Evolutionary conservation across 768 basidiomycete species (phyloP), one percentile per base, ranked within the genome.

Genomic region (Suillus ampliporus): DNA sequence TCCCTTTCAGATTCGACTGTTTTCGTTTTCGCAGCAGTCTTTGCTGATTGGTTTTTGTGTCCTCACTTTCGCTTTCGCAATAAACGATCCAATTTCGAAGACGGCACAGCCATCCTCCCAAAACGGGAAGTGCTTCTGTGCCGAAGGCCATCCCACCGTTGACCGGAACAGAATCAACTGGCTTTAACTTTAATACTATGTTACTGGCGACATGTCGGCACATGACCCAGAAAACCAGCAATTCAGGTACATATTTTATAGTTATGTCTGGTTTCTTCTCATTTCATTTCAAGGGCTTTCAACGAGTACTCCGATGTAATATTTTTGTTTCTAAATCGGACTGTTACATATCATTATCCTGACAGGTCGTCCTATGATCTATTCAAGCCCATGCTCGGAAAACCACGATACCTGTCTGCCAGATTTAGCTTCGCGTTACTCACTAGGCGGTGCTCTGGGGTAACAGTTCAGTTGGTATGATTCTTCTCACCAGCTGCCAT

Each of bases 161-260:
- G 31, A 80, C 89, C 26, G 86, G 82, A 9, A 90, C 91, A 9
- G 70, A 84, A 67, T 74, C 80, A 1, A 83, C 79, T 15, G 88
- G 87, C 3, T 90, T 92, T 69, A 80, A 82, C 31, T 91, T 86
- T n/a, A n/a, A n/a, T 71, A 83, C 84, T 0, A 52, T 93, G 19
- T 82, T 68, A 93, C 91, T 0, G 91, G 91, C 28, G 91, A 93
- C 70, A 72, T 93, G 46, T 83, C 91, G 41, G 85, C 88, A 7
- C 91, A 93, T 71, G 91, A 92, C 72, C 76, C 83, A 14, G 83
- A 85, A 44, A 85, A 84, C 60, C 84, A 92, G 68, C 74, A 86
- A 38, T 87, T 85, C 9, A 82, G 87, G 87, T 85, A 62, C 63
- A 80, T 64, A 9, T n/a, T 28, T 28, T 41, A 28, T 51, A 40